phyloP scores from a whole-genome alignment of 352 stramenopile species.

The Globisporangium splendens region DNA sequence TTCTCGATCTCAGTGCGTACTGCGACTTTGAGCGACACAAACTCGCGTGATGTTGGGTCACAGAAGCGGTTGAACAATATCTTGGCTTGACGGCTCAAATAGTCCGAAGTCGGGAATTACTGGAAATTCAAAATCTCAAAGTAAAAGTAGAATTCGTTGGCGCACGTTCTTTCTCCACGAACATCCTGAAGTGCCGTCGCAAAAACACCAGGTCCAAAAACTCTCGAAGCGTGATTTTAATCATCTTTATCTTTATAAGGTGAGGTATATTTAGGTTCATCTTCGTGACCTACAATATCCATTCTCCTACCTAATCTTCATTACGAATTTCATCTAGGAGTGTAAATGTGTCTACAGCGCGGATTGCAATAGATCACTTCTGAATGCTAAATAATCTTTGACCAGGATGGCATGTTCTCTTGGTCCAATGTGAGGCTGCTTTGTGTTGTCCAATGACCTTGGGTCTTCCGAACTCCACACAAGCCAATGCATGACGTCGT shows the following conservation, averaged over 20 bases:
- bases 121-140: constrained; percentile 70
- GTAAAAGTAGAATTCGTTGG: constrained; percentile 73
- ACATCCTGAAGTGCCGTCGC: constrained; percentile 57
- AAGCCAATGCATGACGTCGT: too few species aligned
- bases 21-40: constrained; percentile 32
- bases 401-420: too few species aligned
- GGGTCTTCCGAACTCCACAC: too few species aligned
- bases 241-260: constrained; percentile 46
- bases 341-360: too few species aligned
- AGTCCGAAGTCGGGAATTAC: constrained; percentile 75
- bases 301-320: too few species aligned
- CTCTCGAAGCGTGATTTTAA: constrained; percentile 47
- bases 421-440: too few species aligned
- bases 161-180: constrained; percentile 72
- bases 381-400: too few species aligned
- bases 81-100: constrained; percentile 56
- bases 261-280: too few species aligned
- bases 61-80: constrained; percentile 70
- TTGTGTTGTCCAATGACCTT: too few species aligned
- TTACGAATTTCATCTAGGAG: too few species aligned
- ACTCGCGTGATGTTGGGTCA: constrained; percentile 57
- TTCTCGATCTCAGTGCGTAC: constrained; percentile 27
- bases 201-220: constrained; percentile 59
- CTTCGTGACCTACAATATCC: too few species aligned
- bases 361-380: too few species aligned